Base-by-base conservation (phyloP, 2,329 filamentous ascomycete species). In the Aspergillus sp. region DNA sequence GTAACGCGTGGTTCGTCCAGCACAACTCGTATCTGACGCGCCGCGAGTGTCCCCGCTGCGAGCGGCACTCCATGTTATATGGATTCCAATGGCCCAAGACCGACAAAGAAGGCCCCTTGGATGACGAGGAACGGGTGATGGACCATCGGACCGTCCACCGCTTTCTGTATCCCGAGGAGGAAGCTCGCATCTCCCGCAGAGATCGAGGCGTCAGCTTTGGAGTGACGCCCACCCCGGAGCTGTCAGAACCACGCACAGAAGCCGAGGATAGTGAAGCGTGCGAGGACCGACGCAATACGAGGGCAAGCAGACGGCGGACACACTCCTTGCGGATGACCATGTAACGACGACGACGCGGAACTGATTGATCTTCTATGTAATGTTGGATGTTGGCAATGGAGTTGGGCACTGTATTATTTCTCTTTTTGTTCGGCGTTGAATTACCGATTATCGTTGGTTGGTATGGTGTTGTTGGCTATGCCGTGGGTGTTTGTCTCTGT, bases 61-160 rank as follows among this genome's bases (percentile, higher is more conserved):
- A 99, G 74, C 84, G 94, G 0, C 94, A 99, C 67, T 95, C 89
- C 14, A 97, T 96, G 75, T 76, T 99, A 0, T 99, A 97, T 68
- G 95, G 95, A 0, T 97, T 89, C 66, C 80, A 88, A 52, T 99
- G 94, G 94, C 94, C 94, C 5, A 97, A 99, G 77, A 97, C 94
- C 0, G 88, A 96, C 54, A 88, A 81, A 56, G 85, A 88, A 21
- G 89, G 89, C 0, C 84, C 84, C 14, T 71, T 82, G 17, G 94
- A 97, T 67, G 86, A 83, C 7, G 81, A 85, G 57, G 78, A 84
- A 60, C 71, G 84, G 5, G 77, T 96, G 1, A 79, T 94, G 54
- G 93, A 97, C 67, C 92, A 97, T 66, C 81, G 93, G n/a, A 86
- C 81, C 0, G 82, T 97, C 3, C 89, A 97, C 70, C 87, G 93